A percentile compares a stretch with the other conserved stretches of the same genome.
These are phyloP conservation scores for Lentinula raphanica DNA, from an alignment of 768 basidiomycete species.

Conservation along the genomic window DNA sequence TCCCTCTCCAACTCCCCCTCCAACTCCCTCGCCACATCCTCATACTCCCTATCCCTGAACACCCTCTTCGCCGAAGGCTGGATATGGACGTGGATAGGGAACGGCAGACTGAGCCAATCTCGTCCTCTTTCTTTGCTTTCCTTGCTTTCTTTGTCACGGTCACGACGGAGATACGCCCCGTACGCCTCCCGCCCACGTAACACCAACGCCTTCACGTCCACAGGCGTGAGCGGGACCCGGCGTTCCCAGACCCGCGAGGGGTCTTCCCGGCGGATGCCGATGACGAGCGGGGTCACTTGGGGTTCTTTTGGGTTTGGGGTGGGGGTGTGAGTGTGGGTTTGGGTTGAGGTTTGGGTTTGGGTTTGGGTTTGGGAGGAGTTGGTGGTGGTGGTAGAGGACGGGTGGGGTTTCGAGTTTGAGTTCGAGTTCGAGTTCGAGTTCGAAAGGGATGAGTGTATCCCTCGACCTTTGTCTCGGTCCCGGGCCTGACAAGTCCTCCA, in stretches of 20 bases:
- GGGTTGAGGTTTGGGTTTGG: too few species aligned
- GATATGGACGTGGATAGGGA: neutral
- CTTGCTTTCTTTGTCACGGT: neutral
- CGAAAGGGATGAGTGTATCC: too few species aligned
- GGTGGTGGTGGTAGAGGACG: too few species aligned
- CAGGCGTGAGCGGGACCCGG: slow-evolving; percentile 76
- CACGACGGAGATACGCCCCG: neutral
- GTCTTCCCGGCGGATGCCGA: slow-evolving; percentile 75
- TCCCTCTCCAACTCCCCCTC: too few species aligned
- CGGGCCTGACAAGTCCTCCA: too few species aligned
- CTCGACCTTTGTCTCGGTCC: too few species aligned
- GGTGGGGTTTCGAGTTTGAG: too few species aligned
- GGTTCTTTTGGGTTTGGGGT: too few species aligned
- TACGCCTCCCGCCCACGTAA: slow-evolving; percentile 50
- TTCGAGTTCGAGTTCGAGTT: too few species aligned
- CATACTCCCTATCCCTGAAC: slow-evolving; percentile 59
- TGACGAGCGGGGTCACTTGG: neutral
- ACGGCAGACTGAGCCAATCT: neutral
- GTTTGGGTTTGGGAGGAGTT: too few species aligned
- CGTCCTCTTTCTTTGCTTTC: neutral
- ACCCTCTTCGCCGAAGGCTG: slow-evolving; percentile 43
- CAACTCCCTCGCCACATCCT: slow-evolving; percentile 45
- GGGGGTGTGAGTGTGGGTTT: too few species aligned
- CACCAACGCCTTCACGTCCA: slow-evolving; percentile 63
- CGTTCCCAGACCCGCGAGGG: slow-evolving; percentile 82